Evolutionary conservation across 2,329 filamentous ascomycete species (phyloP), one percentile per base, ranked within the genome.

Genomic region (Bipolaris zeicola): DNA sequence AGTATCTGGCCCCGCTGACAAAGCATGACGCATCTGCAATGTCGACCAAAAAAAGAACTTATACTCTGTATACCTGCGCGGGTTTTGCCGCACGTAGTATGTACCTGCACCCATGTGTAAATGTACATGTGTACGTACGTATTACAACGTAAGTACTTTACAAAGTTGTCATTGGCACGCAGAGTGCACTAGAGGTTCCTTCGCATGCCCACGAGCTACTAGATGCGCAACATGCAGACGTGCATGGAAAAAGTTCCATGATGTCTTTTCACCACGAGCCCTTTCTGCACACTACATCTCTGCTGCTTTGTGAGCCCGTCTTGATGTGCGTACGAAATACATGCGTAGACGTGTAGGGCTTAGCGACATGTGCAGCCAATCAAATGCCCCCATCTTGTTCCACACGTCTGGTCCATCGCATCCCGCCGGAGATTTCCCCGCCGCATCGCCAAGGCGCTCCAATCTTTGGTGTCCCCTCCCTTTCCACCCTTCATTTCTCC

Each of bases 351-450:
- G 14, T 26, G 33, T 36, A 48, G 18, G 45, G 33, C 45, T 48
- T 48, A 38, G 31, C 45, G 33, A 48, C 8, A 7, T 26, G 45
- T 6, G 11, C 22, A 5, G 33, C 45, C 45, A 37, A 37, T 38
- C 33, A 48, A 6, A 14, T 11, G 14, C 5, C 16, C 13, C 3
- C 34, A 16, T 26, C 33, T 11, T 11, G 33, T 48, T 48, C 33
- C 45, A 37, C 33, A 16, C 16, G 8, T 24, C 22, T 28, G 34
- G 33, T 26, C 33, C 34, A 48, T 48, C 45, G 34, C 22, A 38
- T 26, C 20, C 22, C 22, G 33, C 45, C 33, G 33, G 45, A 38
- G 45, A 48, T 38, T 48, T 48, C 45, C 33, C 45, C 45, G 33
- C 45, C n/a, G 6, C 24, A 38, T 48, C 45, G 33, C 45, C 45